phyloP scores from a whole-genome alignment of 768 basidiomycete genomes.

The Rhodotorula sphaerocarpa region DNA sequence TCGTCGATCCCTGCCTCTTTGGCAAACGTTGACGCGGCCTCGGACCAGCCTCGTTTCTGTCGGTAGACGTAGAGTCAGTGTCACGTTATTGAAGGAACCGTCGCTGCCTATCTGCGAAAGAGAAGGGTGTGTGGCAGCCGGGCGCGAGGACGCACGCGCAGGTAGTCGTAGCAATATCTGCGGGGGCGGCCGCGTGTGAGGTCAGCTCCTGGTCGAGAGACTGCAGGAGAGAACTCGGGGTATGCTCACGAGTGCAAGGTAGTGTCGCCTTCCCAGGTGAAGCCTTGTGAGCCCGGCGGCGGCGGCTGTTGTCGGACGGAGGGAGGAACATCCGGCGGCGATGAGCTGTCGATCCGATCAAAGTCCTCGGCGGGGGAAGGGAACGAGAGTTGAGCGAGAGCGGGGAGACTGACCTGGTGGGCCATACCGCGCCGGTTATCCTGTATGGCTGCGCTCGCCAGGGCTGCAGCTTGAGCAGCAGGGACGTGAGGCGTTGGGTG shows the following conservation, averaged over 20 bases:
- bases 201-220: neutral
- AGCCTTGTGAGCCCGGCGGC: neutral
- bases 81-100: too few relatives aligned
- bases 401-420: constrained; percentile 9
- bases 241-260: constrained; percentile 30
- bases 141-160: constrained; percentile 12
- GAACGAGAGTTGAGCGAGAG: neutral
- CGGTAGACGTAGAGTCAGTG: too few relatives aligned
- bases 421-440: too few relatives aligned
- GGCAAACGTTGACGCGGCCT: constrained; percentile 26
- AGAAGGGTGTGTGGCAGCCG: too few relatives aligned
- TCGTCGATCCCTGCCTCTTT: constrained; percentile 32
- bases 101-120: too few relatives aligned
- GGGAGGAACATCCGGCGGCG: neutral
- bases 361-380: neutral
- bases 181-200: too few relatives aligned
- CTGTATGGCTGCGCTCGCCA: too few relatives aligned
- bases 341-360: too few relatives aligned
- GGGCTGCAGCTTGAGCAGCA: neutral
- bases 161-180: constrained; percentile 37
- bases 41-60: constrained; percentile 36
- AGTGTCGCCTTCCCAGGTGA: constrained; percentile 30
- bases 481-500: too few relatives aligned
- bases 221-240: neutral
- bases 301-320: constrained; percentile 1